Evolutionary conservation across 1,284 basidiomycete species (phyloP).

Genomic region (Papiliotrema fonsecae): DNA sequence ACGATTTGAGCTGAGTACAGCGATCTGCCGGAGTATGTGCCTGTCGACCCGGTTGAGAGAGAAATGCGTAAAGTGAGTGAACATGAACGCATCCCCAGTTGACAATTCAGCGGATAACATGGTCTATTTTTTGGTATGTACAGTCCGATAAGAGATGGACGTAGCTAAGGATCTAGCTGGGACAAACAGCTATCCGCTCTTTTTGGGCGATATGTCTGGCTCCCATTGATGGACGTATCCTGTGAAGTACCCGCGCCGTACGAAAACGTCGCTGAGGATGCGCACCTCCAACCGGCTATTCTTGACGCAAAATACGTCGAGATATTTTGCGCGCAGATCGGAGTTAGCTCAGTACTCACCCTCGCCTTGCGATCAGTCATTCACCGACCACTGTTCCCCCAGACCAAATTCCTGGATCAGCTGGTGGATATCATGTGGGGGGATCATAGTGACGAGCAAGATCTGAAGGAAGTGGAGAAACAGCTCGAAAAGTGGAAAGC

Average conservation of each 20-base stretch:
- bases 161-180: neutral
- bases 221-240: constrained; percentile 1
- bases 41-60: constrained; percentile 1
- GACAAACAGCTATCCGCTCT: constrained; percentile 3
- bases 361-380: constrained; percentile 1
- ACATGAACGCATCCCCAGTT: neutral
- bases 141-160: neutral
- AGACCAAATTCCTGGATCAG: constrained; percentile 3
- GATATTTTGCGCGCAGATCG: constrained; percentile 3
- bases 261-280: constrained; percentile 1
- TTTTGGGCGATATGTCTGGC: constrained; percentile 3
- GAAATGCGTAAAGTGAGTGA: neutral
- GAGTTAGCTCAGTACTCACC: constrained; percentile 1
- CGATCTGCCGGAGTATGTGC: constrained; percentile 1
- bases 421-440: constrained; percentile 3
- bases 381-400: constrained; percentile 1
- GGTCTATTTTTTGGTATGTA: constrained; percentile 1
- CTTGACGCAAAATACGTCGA: constrained; percentile 5
- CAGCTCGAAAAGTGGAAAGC: constrained; percentile 4
- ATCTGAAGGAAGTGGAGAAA: neutral
- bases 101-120: neutral
- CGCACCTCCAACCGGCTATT: constrained; percentile 3
- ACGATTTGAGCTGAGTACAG: neutral
- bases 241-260: constrained; percentile 1
- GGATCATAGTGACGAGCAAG: constrained; percentile 1